Evolutionary conservation across 208 protist species (phyloP).

Genomic region (Leishmania amazonensis): DNA sequence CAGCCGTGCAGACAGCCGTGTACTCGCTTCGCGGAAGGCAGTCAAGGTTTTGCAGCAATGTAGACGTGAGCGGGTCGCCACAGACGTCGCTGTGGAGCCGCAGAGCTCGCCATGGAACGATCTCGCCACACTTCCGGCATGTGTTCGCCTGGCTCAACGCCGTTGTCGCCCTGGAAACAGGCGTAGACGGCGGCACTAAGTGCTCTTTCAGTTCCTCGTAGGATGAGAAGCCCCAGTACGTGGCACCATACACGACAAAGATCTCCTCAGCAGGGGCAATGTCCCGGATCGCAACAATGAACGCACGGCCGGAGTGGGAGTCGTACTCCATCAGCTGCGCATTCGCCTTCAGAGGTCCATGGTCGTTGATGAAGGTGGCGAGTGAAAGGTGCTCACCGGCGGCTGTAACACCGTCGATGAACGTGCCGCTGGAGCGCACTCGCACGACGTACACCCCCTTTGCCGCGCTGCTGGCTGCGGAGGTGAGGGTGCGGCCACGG

Average conservation of each 20-base stretch:
- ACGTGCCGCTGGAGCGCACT: constrained; percentile 55
- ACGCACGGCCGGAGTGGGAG: constrained; percentile 72
- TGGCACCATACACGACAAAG: constrained; percentile 82
- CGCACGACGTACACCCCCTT: constrained; percentile 77
- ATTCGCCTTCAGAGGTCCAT: constrained; percentile 68
- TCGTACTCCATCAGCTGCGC: constrained; percentile 85
- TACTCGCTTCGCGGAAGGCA: constrained; percentile 74
- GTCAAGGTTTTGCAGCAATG: constrained; percentile 53
- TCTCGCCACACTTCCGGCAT: constrained; percentile 67
- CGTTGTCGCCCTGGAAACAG: background rate
- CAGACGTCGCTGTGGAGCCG: constrained; percentile 65
- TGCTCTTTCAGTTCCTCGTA: constrained; percentile 60
- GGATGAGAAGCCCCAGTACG: constrained; percentile 85
- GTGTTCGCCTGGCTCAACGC: constrained; percentile 25
- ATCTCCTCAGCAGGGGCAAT: constrained; percentile 79
- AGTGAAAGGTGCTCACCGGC: constrained; percentile 72
- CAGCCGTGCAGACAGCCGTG: constrained; percentile 54
- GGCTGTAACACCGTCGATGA: constrained; percentile 73
- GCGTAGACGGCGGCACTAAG: constrained; percentile 1
- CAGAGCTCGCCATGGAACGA: constrained; percentile 38
- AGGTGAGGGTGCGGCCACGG: constrained; percentile 44
- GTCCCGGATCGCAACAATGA: constrained; percentile 78
- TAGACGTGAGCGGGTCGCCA: constrained; percentile 59
- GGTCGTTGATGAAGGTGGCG: constrained; percentile 91
- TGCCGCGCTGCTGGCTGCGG: constrained; percentile 25